Percentiles rank a stretch among this genome's conserved stretches.
These are phyloP conservation scores for Mycena rebaudengoi DNA, from an alignment of 768 basidiomycete species.

Conservation along the genomic window DNA sequence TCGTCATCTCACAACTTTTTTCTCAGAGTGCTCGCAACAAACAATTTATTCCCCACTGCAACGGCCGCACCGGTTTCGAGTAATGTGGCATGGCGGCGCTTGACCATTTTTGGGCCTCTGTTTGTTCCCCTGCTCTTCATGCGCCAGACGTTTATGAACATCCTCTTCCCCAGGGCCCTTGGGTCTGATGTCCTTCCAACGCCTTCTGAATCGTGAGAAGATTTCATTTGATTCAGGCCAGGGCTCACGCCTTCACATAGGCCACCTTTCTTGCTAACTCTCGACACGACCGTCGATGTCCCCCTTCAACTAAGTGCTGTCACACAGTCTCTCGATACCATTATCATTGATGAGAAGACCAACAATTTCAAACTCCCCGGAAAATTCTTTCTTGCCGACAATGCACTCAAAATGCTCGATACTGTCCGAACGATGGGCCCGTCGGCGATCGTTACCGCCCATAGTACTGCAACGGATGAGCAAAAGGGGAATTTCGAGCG, in stretches of 20 bases:
- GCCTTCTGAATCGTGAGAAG: constrained; percentile 39
- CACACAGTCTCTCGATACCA: constrained; percentile 47
- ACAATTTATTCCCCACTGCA: constrained; percentile 56
- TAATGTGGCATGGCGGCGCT: constrained; percentile 47
- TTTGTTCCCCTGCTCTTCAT: constrained; percentile 42
- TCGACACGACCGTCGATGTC: constrained; percentile 59
- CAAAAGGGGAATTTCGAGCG: constrained; percentile 57
- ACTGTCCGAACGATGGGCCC: constrained; percentile 61
- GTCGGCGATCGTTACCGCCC: constrained; percentile 54
- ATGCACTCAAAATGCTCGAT: constrained; percentile 59
- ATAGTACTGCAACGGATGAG: constrained; percentile 47
- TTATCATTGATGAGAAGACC: constrained; percentile 40
- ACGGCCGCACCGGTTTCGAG: constrained; percentile 26
- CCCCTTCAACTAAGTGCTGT: constrained; percentile 58
- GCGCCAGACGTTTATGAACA: constrained; percentile 5
- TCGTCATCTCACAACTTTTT: constrained; percentile 8
- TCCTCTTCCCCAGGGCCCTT: constrained; percentile 40
- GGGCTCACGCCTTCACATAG: constrained; percentile 1
- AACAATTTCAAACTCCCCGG: constrained; percentile 55
- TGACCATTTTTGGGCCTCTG: constrained; percentile 78
- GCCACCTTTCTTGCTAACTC: constrained; percentile 53
- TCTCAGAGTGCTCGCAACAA: constrained; percentile 51
- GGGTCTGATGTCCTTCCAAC: constrained; percentile 37
- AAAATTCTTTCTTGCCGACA: constrained; percentile 62
- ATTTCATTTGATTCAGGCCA: not conserved